Evolutionary conservation across 1,284 basidiomycete species (phyloP).

Genomic region (Malassezia nana): DNA sequence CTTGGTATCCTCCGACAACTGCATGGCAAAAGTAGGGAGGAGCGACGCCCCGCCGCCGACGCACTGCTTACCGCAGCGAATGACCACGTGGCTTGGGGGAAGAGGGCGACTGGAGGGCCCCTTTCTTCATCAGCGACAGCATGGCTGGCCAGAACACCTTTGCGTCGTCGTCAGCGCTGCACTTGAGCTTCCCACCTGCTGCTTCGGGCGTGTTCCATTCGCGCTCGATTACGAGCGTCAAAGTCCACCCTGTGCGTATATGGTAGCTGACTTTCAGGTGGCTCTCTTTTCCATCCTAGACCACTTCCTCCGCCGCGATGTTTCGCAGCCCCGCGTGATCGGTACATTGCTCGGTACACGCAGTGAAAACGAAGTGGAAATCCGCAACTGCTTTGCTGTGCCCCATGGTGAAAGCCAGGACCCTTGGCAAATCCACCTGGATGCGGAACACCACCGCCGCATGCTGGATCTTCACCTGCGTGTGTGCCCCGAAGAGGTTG

Average conservation of each 20-base stretch:
- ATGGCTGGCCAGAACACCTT: slow-evolving; percentile 17
- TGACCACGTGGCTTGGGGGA: slow-evolving; percentile 2
- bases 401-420: slow-evolving; percentile 61
- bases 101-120: not conserved
- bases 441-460: slow-evolving; percentile 87
- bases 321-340: slow-evolving; percentile 61
- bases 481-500: slow-evolving; percentile 72
- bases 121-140: slow-evolving; percentile 15
- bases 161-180: slow-evolving; percentile 38
- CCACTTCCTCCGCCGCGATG: slow-evolving; percentile 86
- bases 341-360: slow-evolving; percentile 86
- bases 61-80: slow-evolving; percentile 10
- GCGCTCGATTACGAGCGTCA: slow-evolving; percentile 40
- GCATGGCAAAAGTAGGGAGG: slow-evolving; percentile 18
- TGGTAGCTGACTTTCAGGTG: slow-evolving; percentile 6
- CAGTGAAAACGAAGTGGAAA: slow-evolving; percentile 53
- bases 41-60: not conserved
- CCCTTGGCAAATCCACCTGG: slow-evolving; percentile 59
- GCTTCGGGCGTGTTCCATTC: slow-evolving; percentile 42
- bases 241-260: slow-evolving; percentile 37
- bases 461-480: slow-evolving; percentile 84
- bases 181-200: slow-evolving; percentile 44
- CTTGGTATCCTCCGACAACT: slow-evolving; percentile 44
- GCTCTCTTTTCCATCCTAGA: slow-evolving; percentile 88
- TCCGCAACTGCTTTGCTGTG: slow-evolving; percentile 43